Percentiles rank a stretch among this genome's conserved stretches.
phyloP scores from a whole-genome alignment of 371 early-diverging fungal species.

The Lichtheimia ornata region DNA sequence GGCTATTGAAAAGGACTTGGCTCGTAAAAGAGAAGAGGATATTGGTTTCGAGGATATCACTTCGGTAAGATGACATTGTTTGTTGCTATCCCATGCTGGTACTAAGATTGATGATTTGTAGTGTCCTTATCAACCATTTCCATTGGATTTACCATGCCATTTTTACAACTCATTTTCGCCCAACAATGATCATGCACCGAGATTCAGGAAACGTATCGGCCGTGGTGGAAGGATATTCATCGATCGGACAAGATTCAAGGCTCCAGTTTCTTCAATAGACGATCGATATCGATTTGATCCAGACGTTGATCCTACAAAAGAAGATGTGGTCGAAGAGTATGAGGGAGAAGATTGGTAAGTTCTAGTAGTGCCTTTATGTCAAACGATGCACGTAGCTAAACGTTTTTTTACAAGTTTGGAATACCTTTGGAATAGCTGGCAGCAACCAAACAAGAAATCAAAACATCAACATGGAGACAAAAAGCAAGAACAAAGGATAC shows the following conservation, averaged over 20 bases:
- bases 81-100: slow-evolving; percentile 7
- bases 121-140: slow-evolving; percentile 56
- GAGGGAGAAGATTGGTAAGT: not conserved
- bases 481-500: too few species aligned
- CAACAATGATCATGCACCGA: slow-evolving; percentile 27
- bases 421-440: too few species aligned
- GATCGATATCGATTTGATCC: slow-evolving; percentile 48
- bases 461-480: too few species aligned
- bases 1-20: slow-evolving; percentile 40
- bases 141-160: slow-evolving; percentile 35
- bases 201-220: slow-evolving; percentile 58
- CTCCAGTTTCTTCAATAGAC: not conserved
- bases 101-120: slow-evolving; percentile 11
- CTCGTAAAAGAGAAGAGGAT: slow-evolving; percentile 42
- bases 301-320: slow-evolving; percentile 45
- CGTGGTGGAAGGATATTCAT: slow-evolving; percentile 61
- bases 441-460: too few species aligned
- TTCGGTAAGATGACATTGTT: slow-evolving; percentile 29
- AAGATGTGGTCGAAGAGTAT: not conserved
- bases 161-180: slow-evolving; percentile 23
- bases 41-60: slow-evolving; percentile 48
- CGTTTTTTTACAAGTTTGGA: too few species aligned
- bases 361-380: too few species aligned
- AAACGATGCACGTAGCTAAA: too few species aligned
- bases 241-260: slow-evolving; percentile 40